These are phyloP conservation scores for Colletotrichum nymphaeae DNA, from an alignment of 2,329 filamentous ascomycete species.

Conservation along the genomic window DNA sequence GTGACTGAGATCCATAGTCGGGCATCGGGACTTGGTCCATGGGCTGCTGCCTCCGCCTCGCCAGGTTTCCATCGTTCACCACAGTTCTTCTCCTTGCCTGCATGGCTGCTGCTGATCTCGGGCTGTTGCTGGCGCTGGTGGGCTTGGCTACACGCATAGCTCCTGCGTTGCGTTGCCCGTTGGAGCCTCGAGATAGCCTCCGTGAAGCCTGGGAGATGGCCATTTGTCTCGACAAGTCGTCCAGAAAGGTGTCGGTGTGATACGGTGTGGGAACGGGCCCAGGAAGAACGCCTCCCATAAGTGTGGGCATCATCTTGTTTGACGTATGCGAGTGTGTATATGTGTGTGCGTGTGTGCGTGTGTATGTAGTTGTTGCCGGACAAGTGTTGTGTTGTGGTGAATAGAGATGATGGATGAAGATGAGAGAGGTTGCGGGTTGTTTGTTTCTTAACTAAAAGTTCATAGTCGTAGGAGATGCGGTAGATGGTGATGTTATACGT, in stretches of 20 bases:
- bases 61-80: constrained; percentile 61
- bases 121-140: constrained; percentile 76
- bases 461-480: background rate
- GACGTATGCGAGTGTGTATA: background rate
- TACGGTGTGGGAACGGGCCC: constrained; percentile 47
- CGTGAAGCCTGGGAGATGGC: constrained; percentile 58
- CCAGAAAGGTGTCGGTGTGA: constrained; percentile 56
- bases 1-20: constrained; percentile 46
- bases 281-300: constrained; percentile 46
- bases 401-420: background rate
- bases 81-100: constrained; percentile 67
- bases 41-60: constrained; percentile 58
- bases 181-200: constrained; percentile 61
- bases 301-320: constrained; percentile 47
- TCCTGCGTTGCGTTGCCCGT: constrained; percentile 59
- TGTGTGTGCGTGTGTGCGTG: background rate
- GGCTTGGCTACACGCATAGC: constrained; percentile 74
- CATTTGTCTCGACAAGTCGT: constrained; percentile 65
- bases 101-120: constrained; percentile 62
- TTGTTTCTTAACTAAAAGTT: background rate
- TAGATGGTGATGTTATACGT: constrained; percentile 28
- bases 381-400: background rate
- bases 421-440: background rate
- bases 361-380: background rate
- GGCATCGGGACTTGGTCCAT: constrained; percentile 56